Percentiles rank a stretch among this genome's conserved stretches.
Evolutionary conservation across 2,329 filamentous ascomycete species (phyloP).

Genomic region (Pestalotiopsis fici): DNA sequence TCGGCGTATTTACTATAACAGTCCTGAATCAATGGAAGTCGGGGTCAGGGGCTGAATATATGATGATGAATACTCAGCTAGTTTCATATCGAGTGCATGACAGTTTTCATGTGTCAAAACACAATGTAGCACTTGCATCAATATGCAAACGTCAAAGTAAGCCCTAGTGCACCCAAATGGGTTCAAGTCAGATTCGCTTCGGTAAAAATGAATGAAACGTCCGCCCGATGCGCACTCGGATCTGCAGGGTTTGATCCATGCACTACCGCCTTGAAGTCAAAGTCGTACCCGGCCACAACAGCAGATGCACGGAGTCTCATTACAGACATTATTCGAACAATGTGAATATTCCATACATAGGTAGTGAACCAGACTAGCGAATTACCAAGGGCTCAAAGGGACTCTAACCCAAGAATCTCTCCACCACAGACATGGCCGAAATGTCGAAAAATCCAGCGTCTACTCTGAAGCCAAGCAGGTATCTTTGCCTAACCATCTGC

Average conservation of each 20-base stretch:
- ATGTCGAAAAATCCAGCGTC: not conserved
- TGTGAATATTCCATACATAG: not conserved
- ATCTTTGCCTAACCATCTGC: constrained; percentile 47
- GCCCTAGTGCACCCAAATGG: not conserved
- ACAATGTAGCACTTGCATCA: not conserved
- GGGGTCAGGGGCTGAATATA: too few species aligned
- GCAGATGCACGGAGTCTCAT: not conserved
- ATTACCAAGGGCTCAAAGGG: not conserved
- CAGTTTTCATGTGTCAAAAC: too few species aligned
- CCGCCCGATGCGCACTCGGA: not conserved
- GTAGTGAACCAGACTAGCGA: not conserved
- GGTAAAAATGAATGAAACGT: not conserved
- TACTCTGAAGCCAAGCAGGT: constrained; percentile 12
- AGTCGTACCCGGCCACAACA: not conserved
- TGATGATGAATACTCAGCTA: too few species aligned
- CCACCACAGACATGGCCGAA: not conserved
- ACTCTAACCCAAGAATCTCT: not conserved
- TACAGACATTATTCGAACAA: not conserved
- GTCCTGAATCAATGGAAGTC: too few species aligned
- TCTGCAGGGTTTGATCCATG: not conserved
- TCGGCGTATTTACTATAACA: too few species aligned
- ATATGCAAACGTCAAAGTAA: not conserved
- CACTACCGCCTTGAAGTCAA: not conserved
- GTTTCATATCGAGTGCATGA: too few species aligned
- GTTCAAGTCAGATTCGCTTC: not conserved